A percentile compares a stretch with the other conserved stretches of the same genome.
These are phyloP conservation scores for Penicillium canariense DNA, from an alignment of 495 filamentous ascomycete species.

Conservation along the genomic window DNA sequence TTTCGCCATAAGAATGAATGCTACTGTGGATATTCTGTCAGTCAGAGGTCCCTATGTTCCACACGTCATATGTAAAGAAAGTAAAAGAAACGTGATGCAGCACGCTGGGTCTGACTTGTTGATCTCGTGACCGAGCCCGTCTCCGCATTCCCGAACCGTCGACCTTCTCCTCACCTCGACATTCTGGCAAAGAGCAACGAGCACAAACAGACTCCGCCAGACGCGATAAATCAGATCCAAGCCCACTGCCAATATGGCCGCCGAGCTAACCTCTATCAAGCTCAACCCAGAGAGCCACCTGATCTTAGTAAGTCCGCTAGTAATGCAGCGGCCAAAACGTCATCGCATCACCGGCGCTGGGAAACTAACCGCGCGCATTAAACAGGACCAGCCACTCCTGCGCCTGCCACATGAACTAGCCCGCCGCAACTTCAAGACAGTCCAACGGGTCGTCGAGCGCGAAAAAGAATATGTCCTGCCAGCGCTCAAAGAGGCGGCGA, in stretches of 20 bases:
- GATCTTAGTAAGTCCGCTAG: constrained; percentile 54
- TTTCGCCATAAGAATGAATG: too few species aligned
- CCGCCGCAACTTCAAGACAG: constrained; percentile 87
- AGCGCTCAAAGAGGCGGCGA: constrained; percentile 66
- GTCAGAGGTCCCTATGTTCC: too few species aligned
- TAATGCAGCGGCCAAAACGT: constrained; percentile 7
- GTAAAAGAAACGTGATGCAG: too few species aligned
- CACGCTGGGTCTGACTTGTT: too few species aligned
- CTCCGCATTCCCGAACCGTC: constrained; percentile 28
- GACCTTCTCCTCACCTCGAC: constrained; percentile 8
- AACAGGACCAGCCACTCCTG: constrained; percentile 90
- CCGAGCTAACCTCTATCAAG: constrained; percentile 59
- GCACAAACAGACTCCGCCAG: too few species aligned
- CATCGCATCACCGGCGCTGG: constrained; percentile 7
- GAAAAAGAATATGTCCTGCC: constrained; percentile 68
- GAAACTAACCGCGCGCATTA: constrained; percentile 13
- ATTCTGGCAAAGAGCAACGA: background rate
- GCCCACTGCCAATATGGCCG: constrained; percentile 36
- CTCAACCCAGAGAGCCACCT: constrained; percentile 72
- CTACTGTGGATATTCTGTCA: too few species aligned
- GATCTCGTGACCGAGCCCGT: constrained; percentile 17
- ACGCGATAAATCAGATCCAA: background rate
- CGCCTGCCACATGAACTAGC: constrained; percentile 87
- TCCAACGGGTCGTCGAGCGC: constrained; percentile 78
- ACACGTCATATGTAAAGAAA: too few species aligned